Evolutionary conservation across 2,329 filamentous ascomycete species (phyloP).

Genomic region (Sclerotinia nivalis): DNA sequence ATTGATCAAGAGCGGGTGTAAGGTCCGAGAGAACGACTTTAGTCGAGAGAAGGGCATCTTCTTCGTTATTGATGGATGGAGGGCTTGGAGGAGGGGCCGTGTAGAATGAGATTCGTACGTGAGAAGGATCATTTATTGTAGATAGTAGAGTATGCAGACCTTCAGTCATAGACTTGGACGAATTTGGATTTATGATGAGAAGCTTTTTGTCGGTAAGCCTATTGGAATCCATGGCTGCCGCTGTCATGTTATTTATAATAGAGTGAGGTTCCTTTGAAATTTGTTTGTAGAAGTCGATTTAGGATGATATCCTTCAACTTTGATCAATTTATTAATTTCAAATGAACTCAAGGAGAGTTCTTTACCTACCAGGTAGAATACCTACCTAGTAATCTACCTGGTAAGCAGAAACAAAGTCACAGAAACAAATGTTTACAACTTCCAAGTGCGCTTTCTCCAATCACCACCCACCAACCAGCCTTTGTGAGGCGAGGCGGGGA

Average conservation of each 20-base stretch:
- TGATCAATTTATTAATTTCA: too few relatives aligned
- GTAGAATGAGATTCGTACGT: slow-evolving; percentile 26
- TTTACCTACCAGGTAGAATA: too few relatives aligned
- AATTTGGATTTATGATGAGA: slow-evolving; percentile 79
- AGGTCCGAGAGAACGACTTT: slow-evolving; percentile 61
- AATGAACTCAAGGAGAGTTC: background rate
- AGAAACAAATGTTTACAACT: too few relatives aligned
- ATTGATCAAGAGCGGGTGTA: slow-evolving; percentile 46
- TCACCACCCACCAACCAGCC: background rate
- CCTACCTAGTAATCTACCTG: too few relatives aligned
- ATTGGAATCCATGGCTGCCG: background rate
- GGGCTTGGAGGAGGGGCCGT: slow-evolving; percentile 67
- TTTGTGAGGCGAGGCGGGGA: slow-evolving; percentile 18
- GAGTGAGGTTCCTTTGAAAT: background rate
- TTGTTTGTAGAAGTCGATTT: background rate
- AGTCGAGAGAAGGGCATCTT: slow-evolving; percentile 65
- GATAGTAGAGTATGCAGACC: slow-evolving; percentile 56
- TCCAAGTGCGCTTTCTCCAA: background rate
- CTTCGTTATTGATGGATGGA: slow-evolving; percentile 74
- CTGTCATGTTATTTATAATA: slow-evolving; percentile 2
- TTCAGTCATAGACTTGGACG: slow-evolving; percentile 69
- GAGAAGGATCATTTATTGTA: slow-evolving; percentile 36
- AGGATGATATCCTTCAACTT: background rate
- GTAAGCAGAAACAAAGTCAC: background rate
- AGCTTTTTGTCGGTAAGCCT: slow-evolving; percentile 47